Evolutionary conservation across 345 rosid species (phyloP).

Genomic region (Salix dunnii): DNA sequence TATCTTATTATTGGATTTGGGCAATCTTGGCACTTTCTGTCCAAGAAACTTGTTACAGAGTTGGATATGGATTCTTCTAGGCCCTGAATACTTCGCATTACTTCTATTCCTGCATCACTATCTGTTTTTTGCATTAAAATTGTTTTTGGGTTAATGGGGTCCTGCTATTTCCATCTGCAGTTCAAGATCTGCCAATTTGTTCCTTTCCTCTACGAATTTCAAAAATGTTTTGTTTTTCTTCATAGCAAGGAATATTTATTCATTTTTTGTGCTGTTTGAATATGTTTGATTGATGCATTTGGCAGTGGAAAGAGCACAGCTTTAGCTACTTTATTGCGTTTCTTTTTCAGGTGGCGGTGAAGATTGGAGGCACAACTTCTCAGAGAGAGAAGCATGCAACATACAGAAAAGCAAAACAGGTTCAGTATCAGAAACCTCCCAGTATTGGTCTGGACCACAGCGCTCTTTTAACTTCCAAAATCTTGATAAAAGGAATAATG

Average conservation of each 20-base stretch:
- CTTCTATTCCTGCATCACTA: conserved; percentile 9
- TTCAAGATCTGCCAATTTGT: conserved; percentile 41
- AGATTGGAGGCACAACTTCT: conserved; percentile 65
- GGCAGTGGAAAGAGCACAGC: conserved; percentile 44
- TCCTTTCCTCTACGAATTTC: conserved; percentile 31
- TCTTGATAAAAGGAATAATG: conserved; percentile 9
- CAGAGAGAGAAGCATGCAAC: conserved; percentile 81
- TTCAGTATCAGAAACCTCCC: conserved; percentile 36
- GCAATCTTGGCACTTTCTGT: conserved; percentile 18
- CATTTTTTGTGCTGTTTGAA: conserved; percentile 34
- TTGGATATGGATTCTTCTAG: conserved; percentile 25
- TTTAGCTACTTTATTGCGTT: conserved; percentile 47
- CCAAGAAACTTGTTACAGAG: conserved; percentile 14
- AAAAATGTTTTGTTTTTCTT: conserved; percentile 2
- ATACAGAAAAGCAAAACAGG: conserved; percentile 81
- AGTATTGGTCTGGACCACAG: conserved; percentile 37
- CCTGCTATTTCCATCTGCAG: conserved; percentile 24
- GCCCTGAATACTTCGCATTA: conserved; percentile 23
- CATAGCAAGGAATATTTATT: conserved; percentile 7
- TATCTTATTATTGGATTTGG: conserved; percentile 5
- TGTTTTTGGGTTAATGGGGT: conserved; percentile 18
- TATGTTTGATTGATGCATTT: conserved; percentile 33
- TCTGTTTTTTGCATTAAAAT: conserved; percentile 13
- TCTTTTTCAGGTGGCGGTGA: conserved; percentile 74
- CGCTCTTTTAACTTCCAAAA: conserved; percentile 6